Evolutionary conservation across 2,329 filamentous ascomycete genomes (phyloP), one percentile per base, ranked within the genome.

Genomic region (Trichoderma guizhouense): DNA sequence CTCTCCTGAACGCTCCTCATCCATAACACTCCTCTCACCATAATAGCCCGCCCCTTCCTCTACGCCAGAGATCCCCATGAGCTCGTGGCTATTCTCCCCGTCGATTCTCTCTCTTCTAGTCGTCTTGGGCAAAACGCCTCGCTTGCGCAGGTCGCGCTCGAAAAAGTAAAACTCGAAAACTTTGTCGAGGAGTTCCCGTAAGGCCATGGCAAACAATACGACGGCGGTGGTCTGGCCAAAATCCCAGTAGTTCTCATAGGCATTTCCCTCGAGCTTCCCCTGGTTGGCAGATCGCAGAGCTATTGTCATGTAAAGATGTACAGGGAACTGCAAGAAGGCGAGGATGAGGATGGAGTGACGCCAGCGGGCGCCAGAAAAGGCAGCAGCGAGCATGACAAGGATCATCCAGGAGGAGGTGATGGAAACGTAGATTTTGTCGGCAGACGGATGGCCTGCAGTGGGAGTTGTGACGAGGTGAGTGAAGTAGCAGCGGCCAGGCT

Each of bases 251-350:
- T 79, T 77, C 72, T 80, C 79, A 36, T 67, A 14, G 5, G 15
- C n/a, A 15, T 61, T 69, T 3, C 74, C 74, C 8, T 61, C n/a
- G 7, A 75, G 69, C n/a, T 53, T 67, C 14, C 74, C 67, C 57
- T 78, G 73, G 73, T 80, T 81, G 14, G 77, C 78, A 30, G 75
- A 71, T 15, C 79, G 75, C 62, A 81, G 73, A 11, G 76, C 77
- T 61, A 80, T 73, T 36, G 78, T 75, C 74, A 79, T 79, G 73
- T 81, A 80, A 5, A 80, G 72, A 61, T 81, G 79, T 18, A 80
- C 67, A 9, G 77, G 78, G 72, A 79, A 79, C 69, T 81, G 78
- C 34, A 79, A 39, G 21, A 76, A 74, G 1, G 77, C 75, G 5
- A 76, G 70, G 5, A 77, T 8, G 28, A 81, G 74, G 36, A 80